Conservation (phyloP, 2,329 filamentous ascomycete species). For the Bipolaris cookei region DNA sequence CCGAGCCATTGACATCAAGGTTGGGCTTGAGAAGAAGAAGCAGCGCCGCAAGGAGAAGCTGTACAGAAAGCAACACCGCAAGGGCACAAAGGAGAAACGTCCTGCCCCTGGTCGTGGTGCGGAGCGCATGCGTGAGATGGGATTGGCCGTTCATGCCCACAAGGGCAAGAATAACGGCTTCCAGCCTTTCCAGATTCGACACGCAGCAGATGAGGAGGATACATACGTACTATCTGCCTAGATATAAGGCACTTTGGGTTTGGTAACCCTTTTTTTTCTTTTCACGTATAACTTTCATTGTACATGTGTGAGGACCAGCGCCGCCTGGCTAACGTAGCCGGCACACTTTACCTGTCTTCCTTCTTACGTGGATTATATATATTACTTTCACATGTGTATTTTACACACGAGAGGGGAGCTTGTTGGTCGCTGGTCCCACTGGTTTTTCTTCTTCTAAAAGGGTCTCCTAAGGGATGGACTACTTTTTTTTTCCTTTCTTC, state of each 20-base stretch:
- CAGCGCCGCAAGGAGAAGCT: slow-evolving; percentile 93
- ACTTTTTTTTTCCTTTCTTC: not conserved
- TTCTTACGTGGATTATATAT: not conserved
- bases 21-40: slow-evolving; percentile 88
- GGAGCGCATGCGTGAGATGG: slow-evolving; percentile 91
- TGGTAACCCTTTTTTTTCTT: not conserved
- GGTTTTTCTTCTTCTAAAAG: not conserved
- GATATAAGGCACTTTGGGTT: not conserved
- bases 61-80: slow-evolving; percentile 86
- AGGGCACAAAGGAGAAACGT: slow-evolving; percentile 73
- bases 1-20: slow-evolving; percentile 95
- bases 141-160: slow-evolving; percentile 80
- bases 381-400: not conserved
- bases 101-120: slow-evolving; percentile 80
- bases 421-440: slow-evolving; percentile 51
- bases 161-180: slow-evolving; percentile 53
- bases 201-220: slow-evolving; percentile 39
- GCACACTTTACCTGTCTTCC: not conserved
- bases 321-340: not conserved
- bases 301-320: slow-evolving; percentile 4
- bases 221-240: slow-evolving; percentile 56
- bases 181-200: slow-evolving; percentile 34
- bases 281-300: not conserved
- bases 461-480: slow-evolving; percentile 9
- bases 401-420: slow-evolving; percentile 17